Evolutionary conservation across 2,329 filamentous ascomycete genomes (phyloP), one percentile per base, ranked within the genome.

Genomic region (Colletotrichum camelliae): DNA sequence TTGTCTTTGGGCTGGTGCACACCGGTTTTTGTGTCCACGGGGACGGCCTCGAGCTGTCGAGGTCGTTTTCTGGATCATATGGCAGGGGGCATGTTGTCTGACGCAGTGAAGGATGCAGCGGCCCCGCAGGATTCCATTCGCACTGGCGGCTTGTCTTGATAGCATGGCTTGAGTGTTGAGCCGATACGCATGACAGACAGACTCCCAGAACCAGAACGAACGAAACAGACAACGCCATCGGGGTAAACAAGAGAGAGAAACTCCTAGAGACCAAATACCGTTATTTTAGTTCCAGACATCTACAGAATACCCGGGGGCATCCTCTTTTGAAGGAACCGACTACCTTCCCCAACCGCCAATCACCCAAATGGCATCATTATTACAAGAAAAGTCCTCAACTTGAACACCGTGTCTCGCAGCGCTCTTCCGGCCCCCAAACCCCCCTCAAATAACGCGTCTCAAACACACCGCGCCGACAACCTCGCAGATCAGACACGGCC

Each of bases 1-100:
- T 61, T 4, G 37, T 29, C 10, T 62, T 73, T 1, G 57, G n/a
- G 16, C 67, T 52, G 18, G 69, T 71, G 57, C 77, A 78, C 27
- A 76, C 57, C 2, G 76, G 70, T 12, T n/a, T 15, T 13, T 75
- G 76, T 15, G 77, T 78, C 77, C 77, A 78, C 2, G 73, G 61
- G 13, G 16, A 27, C 61, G 37, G 4, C 4, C 9, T 1, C 35
- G 29, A 16, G 37, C 15, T 21, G 4, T 1, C 21, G 18, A 27
- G 12, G 4, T 8, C 18, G 9, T 16, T 29, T 10, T 24, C 15
- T 2, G 58, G 8, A 24, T n/a, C 4, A 37, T 57, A 35, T 10
- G 65, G 37, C n/a, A 60, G 55, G 16, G 21, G 8, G 15, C 62
- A 73, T n/a, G 16, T 15, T 5, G 1, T 31, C 21, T 35, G 8